Evolutionary conservation across 805 yeast genomes (phyloP), one percentile per base, ranked within the genome.

Genomic region (Spathaspora passalidarum): DNA sequence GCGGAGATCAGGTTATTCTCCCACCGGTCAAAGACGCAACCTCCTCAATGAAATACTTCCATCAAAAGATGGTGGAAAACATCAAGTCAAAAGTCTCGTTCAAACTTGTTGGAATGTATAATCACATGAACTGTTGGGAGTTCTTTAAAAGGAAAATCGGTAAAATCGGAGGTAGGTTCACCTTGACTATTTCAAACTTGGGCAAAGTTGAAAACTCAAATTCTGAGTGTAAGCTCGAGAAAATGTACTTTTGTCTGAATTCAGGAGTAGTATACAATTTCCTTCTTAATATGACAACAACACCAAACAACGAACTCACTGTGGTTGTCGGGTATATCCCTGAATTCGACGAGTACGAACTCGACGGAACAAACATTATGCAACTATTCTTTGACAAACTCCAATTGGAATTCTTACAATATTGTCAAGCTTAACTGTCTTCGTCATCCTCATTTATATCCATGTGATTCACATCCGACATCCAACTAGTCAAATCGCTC

Each of bases 131-230:
- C 36, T 25, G 45, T 14, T 49, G 56, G 49, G 47, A 47, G 2
- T 51, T 17, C 32, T 46, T 55, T 11, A 36, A 40, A n/a, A n/a
- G 39, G 4, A 46, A 47, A 32, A 13, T 52, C 16, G 55, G 51
- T 4, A 48, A 51, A 16, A n/a, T 40, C 25, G 52, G 49, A 17
- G 44, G 38, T n/a, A 32, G 52, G n/a, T 34, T 32, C 17, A 50
- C 59, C 4, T 23, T 57, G 40, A 55, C 50, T 14, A 26, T 55
- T 16, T 59, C 63, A n/a, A 59, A 59, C 40, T 43, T 59, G 26
- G 63, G 63, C 18, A 47, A 32, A 22, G 36, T 49, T 11, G 42
- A 36, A n/a, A 37, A 43, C 13, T 38, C 43, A 14, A 32, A 50
- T 35, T 35, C 38, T 14, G 38, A 38, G 19, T 49, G 49, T 44